Evolutionary conservation across 1,139 yeast genomes (phyloP).

Genomic region (Yamadazyma membranifaciens): DNA sequence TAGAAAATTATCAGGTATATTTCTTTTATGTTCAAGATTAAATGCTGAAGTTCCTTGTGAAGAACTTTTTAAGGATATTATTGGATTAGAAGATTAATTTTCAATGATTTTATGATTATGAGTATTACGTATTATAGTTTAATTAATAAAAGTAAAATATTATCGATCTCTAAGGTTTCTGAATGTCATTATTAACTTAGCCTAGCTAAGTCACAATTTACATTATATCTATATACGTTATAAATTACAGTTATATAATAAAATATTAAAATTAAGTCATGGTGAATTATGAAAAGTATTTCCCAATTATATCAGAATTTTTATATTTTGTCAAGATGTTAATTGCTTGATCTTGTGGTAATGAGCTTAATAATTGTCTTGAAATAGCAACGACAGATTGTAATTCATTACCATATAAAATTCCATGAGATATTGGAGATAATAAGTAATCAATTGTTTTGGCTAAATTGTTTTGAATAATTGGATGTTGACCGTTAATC

Average conservation of each 20-base stretch:
- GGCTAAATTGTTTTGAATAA: constrained; percentile 55
- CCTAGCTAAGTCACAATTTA: too few relatives aligned
- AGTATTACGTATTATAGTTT: not conserved
- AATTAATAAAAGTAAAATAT: not conserved
- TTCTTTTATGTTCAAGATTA: constrained; percentile 82
- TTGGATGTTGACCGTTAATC: constrained; percentile 67
- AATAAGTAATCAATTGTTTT: constrained; percentile 70
- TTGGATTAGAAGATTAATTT: constrained; percentile 39
- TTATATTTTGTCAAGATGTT: constrained; percentile 49
- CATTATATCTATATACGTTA: too few relatives aligned
- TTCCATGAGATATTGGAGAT: constrained; percentile 69
- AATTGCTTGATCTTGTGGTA: constrained; percentile 66
- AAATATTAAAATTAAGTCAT: too few relatives aligned
- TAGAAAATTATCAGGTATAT: constrained; percentile 92
- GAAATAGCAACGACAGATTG: constrained; percentile 62
- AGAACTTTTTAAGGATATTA: constrained; percentile 69
- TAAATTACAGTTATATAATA: too few relatives aligned
- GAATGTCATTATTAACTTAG: not conserved
- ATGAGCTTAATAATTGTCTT: constrained; percentile 44
- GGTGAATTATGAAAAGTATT: constrained; percentile 11
- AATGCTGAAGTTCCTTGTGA: constrained; percentile 83
- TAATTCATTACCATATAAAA: constrained; percentile 71
- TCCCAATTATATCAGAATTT: constrained; percentile 14
- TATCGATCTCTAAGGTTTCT: not conserved
- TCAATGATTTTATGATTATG: constrained; percentile 10